These are phyloP conservation scores for Lindgomyces ingoldianus DNA, from an alignment of 495 filamentous ascomycete genomes.

Conservation along the genomic window DNA sequence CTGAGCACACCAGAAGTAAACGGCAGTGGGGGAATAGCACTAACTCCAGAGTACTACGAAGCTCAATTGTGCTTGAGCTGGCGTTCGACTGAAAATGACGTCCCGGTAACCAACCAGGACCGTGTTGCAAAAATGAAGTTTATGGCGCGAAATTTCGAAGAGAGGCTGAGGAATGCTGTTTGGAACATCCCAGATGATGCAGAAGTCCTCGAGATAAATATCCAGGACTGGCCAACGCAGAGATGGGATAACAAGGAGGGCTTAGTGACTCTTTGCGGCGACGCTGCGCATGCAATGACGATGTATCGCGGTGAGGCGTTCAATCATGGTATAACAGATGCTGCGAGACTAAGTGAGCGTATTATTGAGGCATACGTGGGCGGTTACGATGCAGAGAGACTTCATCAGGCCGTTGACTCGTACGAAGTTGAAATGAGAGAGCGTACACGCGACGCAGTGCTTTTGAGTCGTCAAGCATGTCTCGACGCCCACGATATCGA, in stretches of 20 bases:
- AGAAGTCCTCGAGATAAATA: slow-evolving; percentile 22
- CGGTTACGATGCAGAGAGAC: neutral
- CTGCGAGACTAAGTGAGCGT: slow-evolving; percentile 20
- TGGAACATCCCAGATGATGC: slow-evolving; percentile 11
- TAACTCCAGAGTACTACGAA: slow-evolving; percentile 3
- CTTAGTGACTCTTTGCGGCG: slow-evolving; percentile 50
- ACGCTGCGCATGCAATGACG: slow-evolving; percentile 55
- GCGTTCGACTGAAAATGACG: neutral
- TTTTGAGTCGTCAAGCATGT: slow-evolving; percentile 24
- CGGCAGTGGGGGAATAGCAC: slow-evolving; percentile 3
- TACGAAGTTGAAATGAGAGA: slow-evolving; percentile 45
- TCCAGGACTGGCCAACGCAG: slow-evolving; percentile 48
- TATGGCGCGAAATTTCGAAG: slow-evolving; percentile 17
- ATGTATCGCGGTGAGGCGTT: slow-evolving; percentile 53
- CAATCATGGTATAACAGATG: slow-evolving; percentile 52
- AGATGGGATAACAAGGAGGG: slow-evolving; percentile 48
- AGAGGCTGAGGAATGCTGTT: neutral
- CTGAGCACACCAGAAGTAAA: slow-evolving; percentile 15
- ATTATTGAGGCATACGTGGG: slow-evolving; percentile 24
- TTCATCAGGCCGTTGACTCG: slow-evolving; percentile 18
- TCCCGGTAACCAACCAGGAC: neutral
- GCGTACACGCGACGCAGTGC: slow-evolving; percentile 40
- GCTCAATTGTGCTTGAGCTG: slow-evolving; percentile 17
- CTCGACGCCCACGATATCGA: slow-evolving; percentile 21
- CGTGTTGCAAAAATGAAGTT: slow-evolving; percentile 16